Base-by-base conservation (phyloP, 148 eudicot genomes). In the Vaccinium corymbosum region DNA sequence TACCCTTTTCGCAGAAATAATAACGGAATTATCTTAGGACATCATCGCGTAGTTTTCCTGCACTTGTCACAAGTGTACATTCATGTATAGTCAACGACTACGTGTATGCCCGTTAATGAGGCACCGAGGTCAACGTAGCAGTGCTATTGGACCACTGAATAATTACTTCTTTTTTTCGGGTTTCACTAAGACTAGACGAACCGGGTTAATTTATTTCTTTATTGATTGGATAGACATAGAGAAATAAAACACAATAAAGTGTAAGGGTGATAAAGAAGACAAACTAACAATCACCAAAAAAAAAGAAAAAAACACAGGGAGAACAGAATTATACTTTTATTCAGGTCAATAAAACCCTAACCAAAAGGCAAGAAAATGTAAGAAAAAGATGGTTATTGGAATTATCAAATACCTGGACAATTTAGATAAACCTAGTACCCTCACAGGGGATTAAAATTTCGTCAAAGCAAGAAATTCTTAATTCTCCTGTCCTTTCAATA, bases 401-500 rank as follows among this genome's bases (percentile, higher is more conserved):
- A 80, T 38, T 42, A 17, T 16, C 62, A 59, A 59, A 35, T 80
- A 59, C 10, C 5, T 59, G n/a, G 38, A n/a, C 29, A 80, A 20
- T 3, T 38, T 5, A 13, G 29, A 61, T 46, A 20, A 57, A 62
- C 35, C 71, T 80, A 81, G 46, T 81, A 15, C 48, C 83, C 48
- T 48, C 55, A 12, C 35, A 20, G 13, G 29, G 50, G 29, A 59
- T 59, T 80, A 38, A 49, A 80, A 80, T 80, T 42, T 46, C 68
- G 38, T 46, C 32, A 62, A 29, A n/a, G 35, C 35, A 61, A 64
- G 53, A 48, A 57, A 22, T 52, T 49, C 57, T 55, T 14, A 12
- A 55, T 68, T 68, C 73, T 68, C 73, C 17, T 22, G 16, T 42
- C 51, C 72, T 42, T 77, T 20, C 50, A 78, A 84, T 64, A 64